Base-by-base conservation (phyloP, 495 filamentous ascomycete genomes). In the Trichoderma asperelloides region DNA sequence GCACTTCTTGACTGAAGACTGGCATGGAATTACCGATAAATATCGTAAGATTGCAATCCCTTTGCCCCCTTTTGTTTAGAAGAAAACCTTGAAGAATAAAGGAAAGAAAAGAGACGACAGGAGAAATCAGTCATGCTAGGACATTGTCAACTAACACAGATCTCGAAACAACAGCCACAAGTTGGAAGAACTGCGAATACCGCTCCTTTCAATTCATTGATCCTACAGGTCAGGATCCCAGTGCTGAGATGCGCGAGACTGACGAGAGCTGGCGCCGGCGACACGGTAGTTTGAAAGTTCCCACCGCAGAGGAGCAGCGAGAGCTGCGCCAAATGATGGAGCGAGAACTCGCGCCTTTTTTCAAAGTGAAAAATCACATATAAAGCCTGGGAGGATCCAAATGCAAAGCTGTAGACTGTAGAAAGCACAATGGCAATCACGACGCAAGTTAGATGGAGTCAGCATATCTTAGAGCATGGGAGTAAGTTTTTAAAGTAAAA, bases 101-200 rank as follows among this genome's bases (percentile, higher is more conserved):
- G 21, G 47, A n/a, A 51, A 11, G 21, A 21, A 11, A 21, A 51
- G 47, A 21, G 11, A 11, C 47, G 11, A n/a, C 15, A 3, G 12
- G 4, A 47, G 15, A n/a, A 47, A 13, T 37, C 5, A 37, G 33
- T 37, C 33, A 47, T 47, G 15, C 3, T 16, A 18, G 43, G 57
- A 62, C 23, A 27, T 63, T 41, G 62, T 27, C 13, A 64, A 41
- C 62, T 39, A 41, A 64, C 28, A 5, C 2, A 13, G 23, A 27
- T 7, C 9, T 7, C 60, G 6, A 12, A 60, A 60, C 12, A 6
- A 18, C 28, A 81, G 89, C 91, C 37, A 96, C 92, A 0, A 91
- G 91, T 21, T 97, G 93, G 93, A 70, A 70, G 12, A 97, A 97
- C 76, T 89, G 88, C 13, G 93, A 97, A 77, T 90, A 82, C 73